Conservation (phyloP, 2,329 filamentous ascomycete genomes). For the Fusarium marasasianum region DNA sequence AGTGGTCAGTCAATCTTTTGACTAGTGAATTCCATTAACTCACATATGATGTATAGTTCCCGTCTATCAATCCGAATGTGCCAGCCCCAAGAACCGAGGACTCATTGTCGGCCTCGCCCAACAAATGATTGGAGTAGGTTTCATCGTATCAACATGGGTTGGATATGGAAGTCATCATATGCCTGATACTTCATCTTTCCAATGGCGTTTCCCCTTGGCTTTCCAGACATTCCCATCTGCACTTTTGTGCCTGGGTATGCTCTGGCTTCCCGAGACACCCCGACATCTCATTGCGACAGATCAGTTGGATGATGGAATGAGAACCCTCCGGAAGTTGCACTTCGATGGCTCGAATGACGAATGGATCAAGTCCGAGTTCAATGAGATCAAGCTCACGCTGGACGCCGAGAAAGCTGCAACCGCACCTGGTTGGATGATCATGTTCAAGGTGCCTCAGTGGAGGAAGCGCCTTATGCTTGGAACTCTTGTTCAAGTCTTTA, state of each 20-base stretch:
- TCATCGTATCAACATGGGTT: conserved; percentile 60
- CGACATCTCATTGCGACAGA: conserved; percentile 48
- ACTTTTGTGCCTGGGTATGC: conserved; percentile 34
- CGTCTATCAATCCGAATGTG: conserved; percentile 40
- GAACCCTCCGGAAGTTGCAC: conserved; percentile 58
- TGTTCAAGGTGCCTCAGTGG: conserved; percentile 65
- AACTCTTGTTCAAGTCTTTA: conserved; percentile 67
- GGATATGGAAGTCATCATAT: conserved; percentile 45
- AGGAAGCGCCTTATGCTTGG: conserved; percentile 67
- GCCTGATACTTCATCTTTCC: conserved; percentile 43
- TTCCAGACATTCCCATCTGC: conserved; percentile 38
- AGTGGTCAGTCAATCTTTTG: conserved; percentile 41
- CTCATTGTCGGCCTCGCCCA: conserved; percentile 64
- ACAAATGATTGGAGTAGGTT: conserved; percentile 64
- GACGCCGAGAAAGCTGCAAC: conserved; percentile 45
- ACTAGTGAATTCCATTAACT: conserved; percentile 53
- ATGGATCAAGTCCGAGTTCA: conserved; percentile 63
- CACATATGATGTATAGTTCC: conserved; percentile 51
- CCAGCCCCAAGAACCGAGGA: conserved; percentile 37
- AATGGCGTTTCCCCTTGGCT: conserved; percentile 45
- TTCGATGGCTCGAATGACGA: conserved; percentile 63
- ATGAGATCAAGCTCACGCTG: conserved; percentile 66
- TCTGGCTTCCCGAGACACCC: conserved; percentile 42
- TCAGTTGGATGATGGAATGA: conserved; percentile 52
- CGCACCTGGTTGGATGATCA: conserved; percentile 59